Evolutionary conservation across 116 monocot genomes (phyloP), one percentile per base, ranked within the genome.

Genomic region (Cymodocea nodosa): DNA sequence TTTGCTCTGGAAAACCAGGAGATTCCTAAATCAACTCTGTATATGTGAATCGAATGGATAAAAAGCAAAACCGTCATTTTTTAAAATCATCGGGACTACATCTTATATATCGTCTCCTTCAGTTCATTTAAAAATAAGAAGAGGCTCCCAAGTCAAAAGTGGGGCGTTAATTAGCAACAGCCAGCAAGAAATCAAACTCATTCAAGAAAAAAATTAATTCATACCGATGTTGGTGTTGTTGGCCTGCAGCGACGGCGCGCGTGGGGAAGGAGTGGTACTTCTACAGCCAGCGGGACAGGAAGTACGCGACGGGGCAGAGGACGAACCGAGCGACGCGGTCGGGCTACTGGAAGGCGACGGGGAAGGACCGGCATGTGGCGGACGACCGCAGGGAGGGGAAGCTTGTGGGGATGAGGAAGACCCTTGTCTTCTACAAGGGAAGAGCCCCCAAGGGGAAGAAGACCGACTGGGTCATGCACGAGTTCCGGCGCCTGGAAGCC

Each of bases 321-420:
- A 88, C 93, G 4, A 93, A 93, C 68, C 66, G 93, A 9, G 93
- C 93, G 1, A 93, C 93, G 0, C 1, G 73, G 20, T 83, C 85
- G 0, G 93, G 93, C 10, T 93, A 93, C 69, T 93, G 93, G 93
- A 93, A 93, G 74, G 93, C 93, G 14, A 93, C 93, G 0, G 93
- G 93, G 0, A 93, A 93, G 36, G 93, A 93, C 56, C 57, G 85
- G 16, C 51, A 15, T 4, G 59, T 93, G 18, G 15, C 40, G 6
- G 74, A 68, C 6, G 44, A 22, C 6, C 76, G 83, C 35, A 65
- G 56, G 73, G 83, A 16, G 51, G 56, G 81, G 80, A 62, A 34
- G 0, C 52, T 85, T 0, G 83, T 93, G 0, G 93, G 93, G 10
- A 85, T 85, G 93, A 83, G 93, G 57, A 93, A 93, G 66, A 93